These are phyloP conservation scores for Aspergillus nomiae DNA, from an alignment of 2,329 filamentous ascomycete species.

Conservation along the genomic window DNA sequence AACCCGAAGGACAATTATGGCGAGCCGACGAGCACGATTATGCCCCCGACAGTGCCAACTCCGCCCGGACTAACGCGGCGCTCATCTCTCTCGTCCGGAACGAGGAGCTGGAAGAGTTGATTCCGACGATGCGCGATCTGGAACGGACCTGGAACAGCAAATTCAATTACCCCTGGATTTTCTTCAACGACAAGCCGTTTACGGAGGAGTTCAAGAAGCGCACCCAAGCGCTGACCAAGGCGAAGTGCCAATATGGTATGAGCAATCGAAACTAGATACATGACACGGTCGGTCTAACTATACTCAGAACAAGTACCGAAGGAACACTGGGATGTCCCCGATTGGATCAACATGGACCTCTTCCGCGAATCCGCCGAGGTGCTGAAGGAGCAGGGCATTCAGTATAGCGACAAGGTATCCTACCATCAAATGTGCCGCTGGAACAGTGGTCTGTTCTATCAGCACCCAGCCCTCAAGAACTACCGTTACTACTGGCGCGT, in stretches of 20 bases:
- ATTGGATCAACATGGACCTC: conserved; percentile 88
- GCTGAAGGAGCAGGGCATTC: conserved; percentile 79
- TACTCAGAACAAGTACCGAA: conserved; percentile 78
- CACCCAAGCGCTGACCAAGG: conserved; percentile 81
- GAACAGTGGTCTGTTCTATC: conserved; percentile 98
- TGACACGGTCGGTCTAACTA: conserved; percentile 25
- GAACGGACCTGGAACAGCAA: conserved; percentile 97
- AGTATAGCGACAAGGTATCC: conserved; percentile 84
- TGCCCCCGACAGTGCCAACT: conserved; percentile 70
- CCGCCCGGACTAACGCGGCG: conserved; percentile 88
- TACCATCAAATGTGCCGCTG: conserved; percentile 99
- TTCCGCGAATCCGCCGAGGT: conserved; percentile 82
- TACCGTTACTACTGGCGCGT: conserved; percentile 97
- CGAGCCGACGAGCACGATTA: conserved; percentile 77
- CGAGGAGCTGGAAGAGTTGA: conserved; percentile 78
- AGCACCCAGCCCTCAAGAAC: conserved; percentile 81
- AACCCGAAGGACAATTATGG: conserved; percentile 76
- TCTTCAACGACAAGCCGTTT: conserved; percentile 96
- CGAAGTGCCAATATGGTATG: conserved; percentile 79
- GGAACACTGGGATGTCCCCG: conserved; percentile 89
- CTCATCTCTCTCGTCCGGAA: conserved; percentile 91
- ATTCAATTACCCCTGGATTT: conserved; percentile 99
- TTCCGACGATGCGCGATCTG: conserved; percentile 86
- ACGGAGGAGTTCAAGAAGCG: conserved; percentile 86
- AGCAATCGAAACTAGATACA: conserved; percentile 15